phyloP scores from a whole-genome alignment of 805 yeast species.

The Wickerhamomyces ciferrii region DNA sequence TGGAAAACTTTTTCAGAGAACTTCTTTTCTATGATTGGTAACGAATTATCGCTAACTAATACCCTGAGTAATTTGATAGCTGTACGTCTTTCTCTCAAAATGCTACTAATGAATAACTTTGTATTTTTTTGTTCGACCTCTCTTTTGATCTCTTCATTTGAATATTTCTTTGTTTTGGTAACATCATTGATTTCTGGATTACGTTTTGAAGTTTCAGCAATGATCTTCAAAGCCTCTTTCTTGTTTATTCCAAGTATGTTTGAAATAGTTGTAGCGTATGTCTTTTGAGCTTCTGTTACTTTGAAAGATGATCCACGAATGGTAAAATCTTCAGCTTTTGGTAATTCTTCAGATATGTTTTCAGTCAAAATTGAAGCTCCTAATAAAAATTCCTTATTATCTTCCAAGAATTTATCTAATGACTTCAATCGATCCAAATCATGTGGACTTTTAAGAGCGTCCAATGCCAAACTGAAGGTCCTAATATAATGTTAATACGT shows the following conservation, averaged over 20 bases:
- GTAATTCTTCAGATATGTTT: conserved; percentile 3
- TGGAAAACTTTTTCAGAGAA: conserved; percentile 15
- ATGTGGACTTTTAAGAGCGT: conserved; percentile 9
- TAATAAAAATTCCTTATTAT: conserved; percentile 7
- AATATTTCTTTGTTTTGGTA: conserved; percentile 1
- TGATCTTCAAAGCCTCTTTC: conserved; percentile 44
- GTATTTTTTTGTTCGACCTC: conserved; percentile 24
- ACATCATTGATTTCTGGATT: conserved; percentile 23
- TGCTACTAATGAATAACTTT: conserved; percentile 28
- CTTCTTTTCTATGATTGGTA: conserved; percentile 18
- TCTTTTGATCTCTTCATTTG: conserved; percentile 20
- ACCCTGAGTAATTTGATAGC: conserved; percentile 35
- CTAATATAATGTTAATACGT: conserved; percentile 2
- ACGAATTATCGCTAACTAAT: conserved; percentile 20
- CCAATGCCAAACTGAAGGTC: conserved; percentile 21
- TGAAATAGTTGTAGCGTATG: conserved; percentile 36
- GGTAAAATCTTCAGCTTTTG: conserved; percentile 21
- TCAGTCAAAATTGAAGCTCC: conserved; percentile 2
- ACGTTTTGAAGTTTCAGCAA: conserved; percentile 33
- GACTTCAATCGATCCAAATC: conserved; percentile 12
- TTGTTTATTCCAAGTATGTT: conserved; percentile 32
- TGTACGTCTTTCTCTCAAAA: conserved; percentile 47
- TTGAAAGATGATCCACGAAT: conserved; percentile 36
- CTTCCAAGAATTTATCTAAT: conserved; percentile 11
- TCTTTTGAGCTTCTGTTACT: conserved; percentile 27